Evolutionary conservation across 306 rosid species (phyloP).

Genomic region (Pyrus betulifolia): DNA sequence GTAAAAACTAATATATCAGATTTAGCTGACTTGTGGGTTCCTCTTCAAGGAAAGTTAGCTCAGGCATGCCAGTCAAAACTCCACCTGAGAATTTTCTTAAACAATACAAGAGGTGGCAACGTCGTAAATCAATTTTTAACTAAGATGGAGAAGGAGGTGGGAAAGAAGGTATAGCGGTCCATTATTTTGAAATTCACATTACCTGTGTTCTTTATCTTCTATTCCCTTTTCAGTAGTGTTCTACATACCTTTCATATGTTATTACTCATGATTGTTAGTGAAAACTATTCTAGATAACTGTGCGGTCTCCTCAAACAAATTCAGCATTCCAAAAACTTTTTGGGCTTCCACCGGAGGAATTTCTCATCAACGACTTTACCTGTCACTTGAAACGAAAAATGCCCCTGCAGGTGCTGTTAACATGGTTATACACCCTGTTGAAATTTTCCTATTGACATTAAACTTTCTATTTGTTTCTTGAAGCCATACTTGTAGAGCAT

Average conservation of each 20-base stretch:
- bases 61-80: conserved; percentile 73
- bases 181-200: conserved; percentile 8
- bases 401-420: conserved; percentile 72
- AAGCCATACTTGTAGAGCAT: neutral
- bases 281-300: conserved; percentile 47
- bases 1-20: conserved; percentile 78
- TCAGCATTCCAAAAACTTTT: conserved; percentile 91
- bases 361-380: conserved; percentile 91
- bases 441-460: neutral
- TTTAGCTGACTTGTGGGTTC: conserved; percentile 83
- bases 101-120: conserved; percentile 71
- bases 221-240: neutral
- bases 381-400: conserved; percentile 92
- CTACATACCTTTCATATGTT: conserved; percentile 10
- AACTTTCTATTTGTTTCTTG: neutral
- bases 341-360: conserved; percentile 92
- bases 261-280: conserved; percentile 7
- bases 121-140: conserved; percentile 65
- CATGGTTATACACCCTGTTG: conserved; percentile 9
- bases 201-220: conserved; percentile 5
- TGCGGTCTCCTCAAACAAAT: conserved; percentile 96
- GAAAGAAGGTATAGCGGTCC: conserved; percentile 65
- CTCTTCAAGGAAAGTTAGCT: conserved; percentile 87
- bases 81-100: conserved; percentile 80
- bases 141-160: conserved; percentile 98